Evolutionary conservation across 352 stramenopile species (phyloP).

Genomic region (Phytophthora europaea): DNA sequence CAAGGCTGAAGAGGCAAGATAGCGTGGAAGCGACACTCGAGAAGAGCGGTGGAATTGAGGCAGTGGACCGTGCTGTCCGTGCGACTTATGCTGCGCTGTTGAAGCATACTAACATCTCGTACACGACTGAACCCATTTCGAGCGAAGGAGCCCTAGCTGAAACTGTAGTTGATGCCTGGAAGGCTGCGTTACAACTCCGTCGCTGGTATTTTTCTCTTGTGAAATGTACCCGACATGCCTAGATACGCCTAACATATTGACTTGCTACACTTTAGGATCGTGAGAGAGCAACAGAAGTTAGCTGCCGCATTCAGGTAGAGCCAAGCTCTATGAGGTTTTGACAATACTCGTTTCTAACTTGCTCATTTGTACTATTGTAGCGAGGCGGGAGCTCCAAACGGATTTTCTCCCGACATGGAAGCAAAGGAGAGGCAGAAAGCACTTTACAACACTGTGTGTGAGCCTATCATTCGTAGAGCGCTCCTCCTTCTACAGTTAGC

Average conservation of each 20-base stretch:
- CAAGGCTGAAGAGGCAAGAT: constrained; percentile 80
- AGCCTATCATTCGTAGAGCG: constrained; percentile 78
- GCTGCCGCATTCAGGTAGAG: constrained; percentile 67
- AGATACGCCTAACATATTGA: neutral
- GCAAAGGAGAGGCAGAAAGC: constrained; percentile 75
- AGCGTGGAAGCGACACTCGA: constrained; percentile 87
- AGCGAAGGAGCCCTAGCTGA: constrained; percentile 73
- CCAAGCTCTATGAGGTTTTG: neutral
- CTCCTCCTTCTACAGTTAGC: constrained; percentile 72
- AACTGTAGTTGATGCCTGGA: constrained; percentile 76
- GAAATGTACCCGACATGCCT: neutral
- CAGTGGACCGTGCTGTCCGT: constrained; percentile 83
- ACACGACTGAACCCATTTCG: constrained; percentile 71
- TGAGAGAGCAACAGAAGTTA: constrained; percentile 89
- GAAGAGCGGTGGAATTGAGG: constrained; percentile 87
- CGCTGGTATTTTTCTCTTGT: constrained; percentile 63
- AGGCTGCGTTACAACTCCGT: constrained; percentile 80
- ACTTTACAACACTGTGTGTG: constrained; percentile 85
- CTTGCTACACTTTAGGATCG: constrained; percentile 65
- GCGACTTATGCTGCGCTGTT: constrained; percentile 82
- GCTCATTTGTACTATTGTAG: constrained; percentile 26
- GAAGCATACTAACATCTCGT: constrained; percentile 85
- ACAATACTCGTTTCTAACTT: neutral
- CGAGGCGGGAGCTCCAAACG: constrained; percentile 42
- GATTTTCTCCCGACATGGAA: constrained; percentile 50